Conservation (phyloP, 176 grass and related monocot genomes). For the Oryza meyeriana region DNA sequence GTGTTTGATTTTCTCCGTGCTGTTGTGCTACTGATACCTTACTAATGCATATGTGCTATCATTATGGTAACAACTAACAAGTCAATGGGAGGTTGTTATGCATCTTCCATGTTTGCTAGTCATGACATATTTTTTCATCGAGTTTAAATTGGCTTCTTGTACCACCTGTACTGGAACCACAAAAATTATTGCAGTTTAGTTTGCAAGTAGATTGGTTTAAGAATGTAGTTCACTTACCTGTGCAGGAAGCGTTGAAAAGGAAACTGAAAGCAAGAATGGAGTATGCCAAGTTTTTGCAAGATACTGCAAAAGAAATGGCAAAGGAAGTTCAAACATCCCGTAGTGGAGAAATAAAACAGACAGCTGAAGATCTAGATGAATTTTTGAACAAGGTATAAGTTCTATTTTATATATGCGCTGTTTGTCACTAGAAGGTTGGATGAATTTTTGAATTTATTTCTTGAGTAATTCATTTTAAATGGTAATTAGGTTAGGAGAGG, state of each 20-base stretch:
- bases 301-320: conserved; percentile 94
- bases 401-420: conserved; percentile 9
- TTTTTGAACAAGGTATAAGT: conserved; percentile 90
- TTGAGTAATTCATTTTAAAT: conserved; percentile 49
- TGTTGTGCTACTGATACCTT: conserved; percentile 12
- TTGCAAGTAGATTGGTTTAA: conserved; percentile 21
- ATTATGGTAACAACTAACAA: not conserved
- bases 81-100: not conserved
- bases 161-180: conserved; percentile 1
- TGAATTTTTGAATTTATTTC: conserved; percentile 17
- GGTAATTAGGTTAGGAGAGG: conserved; percentile 80
- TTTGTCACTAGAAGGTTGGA: not conserved
- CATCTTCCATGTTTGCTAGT: not conserved
- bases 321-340: conserved; percentile 90
- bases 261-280: conserved; percentile 92
- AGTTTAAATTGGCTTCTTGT: conserved; percentile 31
- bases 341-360: conserved; percentile 87
- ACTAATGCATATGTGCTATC: not conserved
- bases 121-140: not conserved
- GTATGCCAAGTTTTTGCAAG: conserved; percentile 99
- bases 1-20: too few relatives aligned
- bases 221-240: conserved; percentile 8
- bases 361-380: conserved; percentile 89
- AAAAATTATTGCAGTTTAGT: not conserved
- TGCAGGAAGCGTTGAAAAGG: conserved; percentile 89